phyloP scores from a whole-genome alignment of 2,329 filamentous ascomycete species.

The Xylariaceae sp. region DNA sequence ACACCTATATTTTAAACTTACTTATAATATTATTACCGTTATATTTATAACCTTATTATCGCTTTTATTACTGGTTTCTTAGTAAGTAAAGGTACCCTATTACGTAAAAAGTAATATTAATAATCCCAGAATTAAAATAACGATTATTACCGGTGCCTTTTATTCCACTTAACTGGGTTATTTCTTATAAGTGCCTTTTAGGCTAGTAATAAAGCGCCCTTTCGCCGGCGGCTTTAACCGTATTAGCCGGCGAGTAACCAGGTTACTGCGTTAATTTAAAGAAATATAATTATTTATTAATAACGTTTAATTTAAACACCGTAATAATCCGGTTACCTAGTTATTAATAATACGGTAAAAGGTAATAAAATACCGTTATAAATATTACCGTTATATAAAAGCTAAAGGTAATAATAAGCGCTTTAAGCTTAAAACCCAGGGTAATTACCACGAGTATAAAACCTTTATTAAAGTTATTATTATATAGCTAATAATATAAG shows the following conservation, averaged over 20 bases:
- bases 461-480: neutral
- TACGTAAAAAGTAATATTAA: neutral
- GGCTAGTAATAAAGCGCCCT: no score
- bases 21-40: slow-evolving; percentile 1
- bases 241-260: no score
- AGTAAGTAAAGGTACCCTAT: neutral
- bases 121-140: neutral
- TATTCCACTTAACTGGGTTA: no score
- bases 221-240: no score
- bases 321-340: neutral
- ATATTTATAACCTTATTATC: neutral
- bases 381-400: neutral
- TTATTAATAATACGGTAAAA: neutral
- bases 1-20: no score
- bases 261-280: no score
- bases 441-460: no score
- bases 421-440: neutral
- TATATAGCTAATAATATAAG: neutral
- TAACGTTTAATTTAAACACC: neutral
- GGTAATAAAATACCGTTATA: neutral
- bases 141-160: no score
- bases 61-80: neutral
- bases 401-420: neutral
- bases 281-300: no score
- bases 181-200: neutral